Evolutionary conservation across 495 filamentous ascomycete species (phyloP).

Genomic region (Hypoxylon trugodes): DNA sequence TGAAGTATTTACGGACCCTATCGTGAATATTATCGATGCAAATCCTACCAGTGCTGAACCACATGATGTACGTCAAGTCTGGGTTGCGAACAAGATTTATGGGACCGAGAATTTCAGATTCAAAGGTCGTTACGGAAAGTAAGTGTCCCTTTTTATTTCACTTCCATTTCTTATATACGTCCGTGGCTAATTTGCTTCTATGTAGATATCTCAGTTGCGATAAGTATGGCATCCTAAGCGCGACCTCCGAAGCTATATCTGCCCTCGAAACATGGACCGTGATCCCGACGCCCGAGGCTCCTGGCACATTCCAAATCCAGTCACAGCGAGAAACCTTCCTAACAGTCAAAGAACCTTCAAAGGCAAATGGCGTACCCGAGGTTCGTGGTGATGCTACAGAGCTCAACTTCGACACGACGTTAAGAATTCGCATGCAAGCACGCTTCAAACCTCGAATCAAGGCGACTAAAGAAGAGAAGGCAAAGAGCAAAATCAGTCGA

Average conservation of each 20-base stretch:
- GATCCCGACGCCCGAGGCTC: constrained; percentile 69
- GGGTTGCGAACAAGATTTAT: constrained; percentile 85
- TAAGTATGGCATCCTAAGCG: constrained; percentile 78
- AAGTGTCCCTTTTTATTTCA: constrained; percentile 38
- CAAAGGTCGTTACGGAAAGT: constrained; percentile 88
- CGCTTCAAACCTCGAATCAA: constrained; percentile 86
- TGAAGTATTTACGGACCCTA: constrained; percentile 76
- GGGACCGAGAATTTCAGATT: constrained; percentile 84
- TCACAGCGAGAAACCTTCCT: constrained; percentile 70
- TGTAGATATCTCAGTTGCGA: constrained; percentile 79
- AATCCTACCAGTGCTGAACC: constrained; percentile 85
- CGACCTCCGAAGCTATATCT: constrained; percentile 80
- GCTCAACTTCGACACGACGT: constrained; percentile 75
- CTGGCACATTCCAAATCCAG: constrained; percentile 73
- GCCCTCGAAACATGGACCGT: constrained; percentile 82
- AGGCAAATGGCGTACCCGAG: constrained; percentile 60
- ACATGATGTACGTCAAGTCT: constrained; percentile 93
- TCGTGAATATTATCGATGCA: constrained; percentile 85
- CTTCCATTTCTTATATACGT: neutral
- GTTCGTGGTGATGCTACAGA: constrained; percentile 81
- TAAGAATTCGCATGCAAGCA: constrained; percentile 92
- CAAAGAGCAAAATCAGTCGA: constrained; percentile 81
- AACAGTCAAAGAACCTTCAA: constrained; percentile 58
- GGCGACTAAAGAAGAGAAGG: constrained; percentile 80
- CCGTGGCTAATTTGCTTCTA: constrained; percentile 47